These are phyloP conservation scores for Euclidium syriacum DNA, from an alignment of 345 rosid genomes.

Conservation along the genomic window DNA sequence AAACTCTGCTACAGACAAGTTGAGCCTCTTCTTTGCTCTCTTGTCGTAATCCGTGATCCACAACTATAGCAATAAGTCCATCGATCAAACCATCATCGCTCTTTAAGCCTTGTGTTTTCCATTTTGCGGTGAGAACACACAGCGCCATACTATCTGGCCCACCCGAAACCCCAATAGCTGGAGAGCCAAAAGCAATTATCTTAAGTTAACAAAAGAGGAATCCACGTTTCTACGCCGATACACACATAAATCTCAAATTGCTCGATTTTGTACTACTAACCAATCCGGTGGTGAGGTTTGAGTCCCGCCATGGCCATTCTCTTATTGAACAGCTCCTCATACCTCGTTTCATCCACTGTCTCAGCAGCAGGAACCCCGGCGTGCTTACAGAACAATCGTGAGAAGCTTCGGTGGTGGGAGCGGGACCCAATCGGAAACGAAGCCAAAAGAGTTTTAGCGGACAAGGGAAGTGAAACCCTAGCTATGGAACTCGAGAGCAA, in stretches of 20 bases:
- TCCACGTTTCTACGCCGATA: no score
- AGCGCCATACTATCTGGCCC: slow-evolving; percentile 97
- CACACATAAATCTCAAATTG: no score
- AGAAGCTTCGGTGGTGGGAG: slow-evolving; percentile 20
- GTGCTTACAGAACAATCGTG: slow-evolving; percentile 43
- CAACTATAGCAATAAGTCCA: slow-evolving; percentile 79
- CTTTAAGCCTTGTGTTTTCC: slow-evolving; percentile 53
- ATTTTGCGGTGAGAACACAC: slow-evolving; percentile 68
- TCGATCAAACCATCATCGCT: slow-evolving; percentile 46
- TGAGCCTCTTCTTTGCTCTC: slow-evolving; percentile 78
- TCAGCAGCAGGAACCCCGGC: slow-evolving; percentile 31
- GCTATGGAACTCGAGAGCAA: slow-evolving; percentile 23
- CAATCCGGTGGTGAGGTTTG: slow-evolving; percentile 74
- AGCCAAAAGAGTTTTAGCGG: slow-evolving; percentile 24
- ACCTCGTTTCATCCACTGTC: slow-evolving; percentile 28
- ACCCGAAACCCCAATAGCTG: slow-evolving; percentile 91
- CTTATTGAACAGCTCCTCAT: slow-evolving; percentile 52
- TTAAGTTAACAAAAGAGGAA: not conserved
- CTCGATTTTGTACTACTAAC: slow-evolving; percentile 37
- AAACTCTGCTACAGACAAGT: slow-evolving; percentile 54
- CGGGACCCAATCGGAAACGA: slow-evolving; percentile 9
- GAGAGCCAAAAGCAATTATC: not conserved
- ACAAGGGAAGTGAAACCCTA: slow-evolving; percentile 29
- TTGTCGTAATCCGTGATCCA: slow-evolving; percentile 76
- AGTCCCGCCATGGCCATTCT: slow-evolving; percentile 86